A percentile compares a stretch with the other conserved stretches of the same genome.
Conservation (phyloP, 1,284 basidiomycete genomes). For the Tilletia walkeri region DNA sequence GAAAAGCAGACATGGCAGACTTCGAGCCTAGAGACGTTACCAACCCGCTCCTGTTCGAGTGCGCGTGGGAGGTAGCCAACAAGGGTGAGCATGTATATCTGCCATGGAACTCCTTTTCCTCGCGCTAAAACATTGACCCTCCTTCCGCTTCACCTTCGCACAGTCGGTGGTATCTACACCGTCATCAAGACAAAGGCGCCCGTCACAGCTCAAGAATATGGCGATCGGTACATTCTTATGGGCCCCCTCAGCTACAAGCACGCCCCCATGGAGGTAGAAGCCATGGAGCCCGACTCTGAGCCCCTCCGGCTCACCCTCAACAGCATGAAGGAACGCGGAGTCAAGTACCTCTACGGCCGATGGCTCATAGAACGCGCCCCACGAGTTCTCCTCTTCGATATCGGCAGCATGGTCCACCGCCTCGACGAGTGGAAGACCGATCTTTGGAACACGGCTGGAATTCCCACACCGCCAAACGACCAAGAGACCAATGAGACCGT, state of each 20-base stretch:
- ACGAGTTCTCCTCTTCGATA: constrained; percentile 91
- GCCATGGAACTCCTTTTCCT: background rate
- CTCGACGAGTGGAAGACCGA: constrained; percentile 98
- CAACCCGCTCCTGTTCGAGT: constrained; percentile 50
- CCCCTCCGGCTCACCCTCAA: constrained; percentile 43
- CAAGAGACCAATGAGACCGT: constrained; percentile 99
- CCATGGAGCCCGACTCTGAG: constrained; percentile 69
- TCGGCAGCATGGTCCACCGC: constrained; percentile 76
- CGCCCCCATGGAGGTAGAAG: constrained; percentile 96
- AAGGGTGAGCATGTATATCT: constrained; percentile 28
- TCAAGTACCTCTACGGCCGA: constrained; percentile 89
- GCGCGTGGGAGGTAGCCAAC: constrained; percentile 52
- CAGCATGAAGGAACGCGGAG: constrained; percentile 65
- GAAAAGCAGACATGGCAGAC: background rate
- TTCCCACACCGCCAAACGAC: constrained; percentile 91
- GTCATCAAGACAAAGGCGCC: constrained; percentile 99
- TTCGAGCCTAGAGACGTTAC: constrained; percentile 36
- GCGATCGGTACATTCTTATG: constrained; percentile 78
- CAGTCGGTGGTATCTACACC: constrained; percentile 96
- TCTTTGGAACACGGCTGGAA: constrained; percentile 95
- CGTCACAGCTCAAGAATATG: constrained; percentile 75
- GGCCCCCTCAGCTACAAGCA: constrained; percentile 94
- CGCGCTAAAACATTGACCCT: background rate
- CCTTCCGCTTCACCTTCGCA: constrained; percentile 8
- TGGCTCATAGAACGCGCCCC: constrained; percentile 98